Evolutionary conservation across 1,284 basidiomycete genomes (phyloP).

Genomic region (Trametes versicolor): DNA sequence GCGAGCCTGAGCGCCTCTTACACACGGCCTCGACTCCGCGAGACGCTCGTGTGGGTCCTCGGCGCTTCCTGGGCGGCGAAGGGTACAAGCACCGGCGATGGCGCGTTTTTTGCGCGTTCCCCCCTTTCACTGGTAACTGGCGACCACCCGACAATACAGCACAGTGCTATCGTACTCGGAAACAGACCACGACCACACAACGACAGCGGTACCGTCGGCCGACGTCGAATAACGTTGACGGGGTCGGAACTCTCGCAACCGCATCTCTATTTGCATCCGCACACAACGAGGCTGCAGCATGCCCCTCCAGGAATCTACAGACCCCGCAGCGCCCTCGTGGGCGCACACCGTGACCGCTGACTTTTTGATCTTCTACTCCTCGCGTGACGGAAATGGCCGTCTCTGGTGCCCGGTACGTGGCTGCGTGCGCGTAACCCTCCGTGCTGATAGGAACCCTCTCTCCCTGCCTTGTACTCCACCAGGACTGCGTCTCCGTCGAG

Average conservation of each 20-base stretch:
- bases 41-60: no score
- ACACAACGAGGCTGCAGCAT: conserved; percentile 34
- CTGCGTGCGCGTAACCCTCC: conserved; percentile 21
- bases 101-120: no score
- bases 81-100: no score
- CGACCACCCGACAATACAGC: no score
- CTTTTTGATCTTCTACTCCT: conserved; percentile 75
- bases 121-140: no score
- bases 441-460: conserved; percentile 31
- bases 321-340: conserved; percentile 48
- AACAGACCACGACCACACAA: neutral
- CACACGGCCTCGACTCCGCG: no score
- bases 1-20: no score
- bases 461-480: conserved; percentile 6
- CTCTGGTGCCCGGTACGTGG: conserved; percentile 75
- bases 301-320: conserved; percentile 45
- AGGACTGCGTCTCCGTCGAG: conserved; percentile 84
- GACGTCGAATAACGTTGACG: neutral
- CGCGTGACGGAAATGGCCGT: conserved; percentile 54
- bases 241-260: neutral
- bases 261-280: neutral
- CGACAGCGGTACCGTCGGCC: no score
- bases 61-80: no score
- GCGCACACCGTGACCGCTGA: conserved; percentile 52
- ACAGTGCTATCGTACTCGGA: no score